These are phyloP conservation scores for Terfezia boudieri DNA, from an alignment of 495 filamentous ascomycete genomes.

Conservation along the genomic window DNA sequence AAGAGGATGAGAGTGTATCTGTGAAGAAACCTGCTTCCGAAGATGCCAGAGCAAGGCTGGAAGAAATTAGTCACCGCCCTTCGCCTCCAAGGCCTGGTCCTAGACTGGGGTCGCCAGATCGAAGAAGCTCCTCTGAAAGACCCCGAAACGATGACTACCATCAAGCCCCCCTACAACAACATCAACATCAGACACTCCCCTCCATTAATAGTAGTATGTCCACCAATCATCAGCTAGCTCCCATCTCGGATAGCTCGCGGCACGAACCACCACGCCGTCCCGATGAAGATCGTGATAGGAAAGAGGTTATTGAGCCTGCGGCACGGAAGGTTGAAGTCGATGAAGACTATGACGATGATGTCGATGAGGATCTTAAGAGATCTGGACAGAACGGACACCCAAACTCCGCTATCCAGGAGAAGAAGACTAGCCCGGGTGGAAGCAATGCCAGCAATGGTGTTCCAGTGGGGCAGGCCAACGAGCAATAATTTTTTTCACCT, in stretches of 20 bases:
- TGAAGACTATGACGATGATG: slow-evolving; percentile 82
- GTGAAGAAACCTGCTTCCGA: slow-evolving; percentile 70
- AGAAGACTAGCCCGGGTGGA: background rate
- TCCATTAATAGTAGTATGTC: slow-evolving; percentile 23
- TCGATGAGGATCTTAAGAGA: slow-evolving; percentile 60
- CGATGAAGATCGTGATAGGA: slow-evolving; percentile 27
- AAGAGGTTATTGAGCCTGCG: slow-evolving; percentile 51
- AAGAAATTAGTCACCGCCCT: slow-evolving; percentile 51
- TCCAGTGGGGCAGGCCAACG: background rate
- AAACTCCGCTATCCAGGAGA: background rate
- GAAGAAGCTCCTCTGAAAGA: slow-evolving; percentile 58
- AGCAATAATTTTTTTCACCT: too few relatives aligned
- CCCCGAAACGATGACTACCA: slow-evolving; percentile 32
- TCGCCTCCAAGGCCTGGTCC: slow-evolving; percentile 30
- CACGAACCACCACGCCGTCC: slow-evolving; percentile 8
- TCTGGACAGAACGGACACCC: slow-evolving; percentile 5
- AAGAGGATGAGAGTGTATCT: slow-evolving; percentile 42
- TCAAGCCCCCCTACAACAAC: slow-evolving; percentile 32
- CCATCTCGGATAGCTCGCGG: slow-evolving; percentile 26
- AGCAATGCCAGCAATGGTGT: background rate
- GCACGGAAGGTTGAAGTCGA: slow-evolving; percentile 92
- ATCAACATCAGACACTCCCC: slow-evolving; percentile 34
- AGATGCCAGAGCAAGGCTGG: slow-evolving; percentile 63
- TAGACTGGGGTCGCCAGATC: slow-evolving; percentile 30
- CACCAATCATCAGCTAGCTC: slow-evolving; percentile 21